Percentiles rank a stretch among this genome's conserved stretches.
These are phyloP conservation scores for Bruguiera gymnorhiza DNA, from an alignment of 345 rosid genomes.

Conservation along the genomic window DNA sequence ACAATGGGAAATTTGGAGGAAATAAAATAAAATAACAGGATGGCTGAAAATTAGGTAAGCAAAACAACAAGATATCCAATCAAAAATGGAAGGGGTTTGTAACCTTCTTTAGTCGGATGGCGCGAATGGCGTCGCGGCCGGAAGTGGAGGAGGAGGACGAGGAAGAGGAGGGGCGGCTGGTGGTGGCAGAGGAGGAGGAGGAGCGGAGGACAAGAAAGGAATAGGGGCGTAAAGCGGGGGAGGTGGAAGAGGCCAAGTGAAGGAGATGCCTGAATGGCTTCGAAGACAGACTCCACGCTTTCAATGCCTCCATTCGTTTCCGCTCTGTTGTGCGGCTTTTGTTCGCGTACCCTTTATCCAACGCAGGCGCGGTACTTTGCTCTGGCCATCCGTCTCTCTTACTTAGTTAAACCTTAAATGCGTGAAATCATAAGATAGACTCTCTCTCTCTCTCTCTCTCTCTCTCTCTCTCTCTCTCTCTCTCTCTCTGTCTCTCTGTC, in stretches of 20 bases:
- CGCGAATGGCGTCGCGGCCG: slow-evolving; percentile 88
- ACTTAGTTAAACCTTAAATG: too few species aligned
- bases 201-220: slow-evolving; percentile 35
- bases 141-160: slow-evolving; percentile 57
- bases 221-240: slow-evolving; percentile 19
- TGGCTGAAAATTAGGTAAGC: not conserved
- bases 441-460: too few species aligned
- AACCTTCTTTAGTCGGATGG: slow-evolving; percentile 85
- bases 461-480: too few species aligned
- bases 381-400: too few species aligned
- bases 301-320: slow-evolving; percentile 70
- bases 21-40: not conserved
- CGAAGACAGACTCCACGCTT: slow-evolving; percentile 55
- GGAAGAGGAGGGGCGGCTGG: slow-evolving; percentile 45
- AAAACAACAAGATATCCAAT: not conserved
- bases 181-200: slow-evolving; percentile 33
- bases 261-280: slow-evolving; percentile 57
- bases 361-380: too few species aligned
- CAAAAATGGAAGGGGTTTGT: not conserved
- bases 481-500: too few species aligned
- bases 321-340: not conserved
- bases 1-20: not conserved
- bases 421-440: too few species aligned
- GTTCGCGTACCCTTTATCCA: too few species aligned
- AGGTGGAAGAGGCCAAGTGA: slow-evolving; percentile 34